Evolutionary conservation across 768 basidiomycete species (phyloP).

Genomic region (Tulasnella sp.): DNA sequence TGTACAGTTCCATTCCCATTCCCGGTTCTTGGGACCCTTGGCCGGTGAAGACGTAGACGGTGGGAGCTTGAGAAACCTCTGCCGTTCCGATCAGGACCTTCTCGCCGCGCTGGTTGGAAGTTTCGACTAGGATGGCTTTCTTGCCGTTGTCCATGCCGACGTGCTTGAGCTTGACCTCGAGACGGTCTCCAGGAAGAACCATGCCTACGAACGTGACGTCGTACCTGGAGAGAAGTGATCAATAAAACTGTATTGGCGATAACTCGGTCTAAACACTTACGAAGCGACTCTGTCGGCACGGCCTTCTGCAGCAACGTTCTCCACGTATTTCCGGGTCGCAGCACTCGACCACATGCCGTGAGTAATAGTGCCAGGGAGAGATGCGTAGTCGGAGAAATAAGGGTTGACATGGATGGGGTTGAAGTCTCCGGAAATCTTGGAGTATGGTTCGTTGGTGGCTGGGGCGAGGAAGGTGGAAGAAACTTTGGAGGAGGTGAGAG

Average conservation of each 20-base stretch:
- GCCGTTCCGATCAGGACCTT: constrained; percentile 85
- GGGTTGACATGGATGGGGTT: constrained; percentile 99
- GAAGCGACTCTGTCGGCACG: constrained; percentile 82
- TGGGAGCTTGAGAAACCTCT: constrained; percentile 83
- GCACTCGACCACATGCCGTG: constrained; percentile 98
- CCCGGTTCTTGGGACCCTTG: constrained; percentile 52
- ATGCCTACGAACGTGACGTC: constrained; percentile 42
- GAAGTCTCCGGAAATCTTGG: constrained; percentile 92
- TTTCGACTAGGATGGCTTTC: constrained; percentile 48
- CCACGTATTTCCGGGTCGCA: constrained; percentile 89
- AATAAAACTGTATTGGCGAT: constrained; percentile 35
- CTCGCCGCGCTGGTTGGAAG: constrained; percentile 63
- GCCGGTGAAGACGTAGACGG: constrained; percentile 53
- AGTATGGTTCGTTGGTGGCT: constrained; percentile 91
- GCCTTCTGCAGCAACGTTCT: constrained; percentile 89
- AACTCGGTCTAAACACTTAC: constrained; percentile 52
- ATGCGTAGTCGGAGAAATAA: constrained; percentile 91
- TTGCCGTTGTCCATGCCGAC: constrained; percentile 62
- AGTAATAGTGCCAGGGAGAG: constrained; percentile 91
- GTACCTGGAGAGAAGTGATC: constrained; percentile 45
- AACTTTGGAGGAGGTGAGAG: constrained; percentile 55
- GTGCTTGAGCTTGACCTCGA: constrained; percentile 41
- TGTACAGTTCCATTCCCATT: constrained; percentile 99
- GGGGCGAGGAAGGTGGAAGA: constrained; percentile 71
- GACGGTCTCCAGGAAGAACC: constrained; percentile 41